Conservation (phyloP, 768 basidiomycete species). For the Gymnopilus dilepis region DNA sequence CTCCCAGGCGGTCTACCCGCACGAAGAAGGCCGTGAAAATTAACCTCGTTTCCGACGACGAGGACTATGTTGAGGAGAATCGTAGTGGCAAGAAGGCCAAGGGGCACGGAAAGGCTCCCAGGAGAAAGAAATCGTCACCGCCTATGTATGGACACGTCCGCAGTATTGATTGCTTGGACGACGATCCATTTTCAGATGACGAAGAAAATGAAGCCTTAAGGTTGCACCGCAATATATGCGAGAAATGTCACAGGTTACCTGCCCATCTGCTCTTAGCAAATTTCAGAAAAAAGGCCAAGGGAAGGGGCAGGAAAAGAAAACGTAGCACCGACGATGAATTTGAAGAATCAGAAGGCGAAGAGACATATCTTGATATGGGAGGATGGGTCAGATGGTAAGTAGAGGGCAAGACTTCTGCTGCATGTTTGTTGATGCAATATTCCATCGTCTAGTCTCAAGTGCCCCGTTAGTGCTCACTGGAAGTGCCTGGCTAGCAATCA, state of each 20-base stretch:
- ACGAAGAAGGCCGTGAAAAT: conserved; percentile 42
- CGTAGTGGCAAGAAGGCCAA: conserved; percentile 14
- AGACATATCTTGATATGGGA: conserved; percentile 56
- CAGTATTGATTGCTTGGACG: conserved; percentile 45
- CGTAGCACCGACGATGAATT: conserved; percentile 50
- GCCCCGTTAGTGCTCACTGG: conserved; percentile 81
- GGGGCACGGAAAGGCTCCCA: conserved; percentile 28
- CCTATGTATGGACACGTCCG: conserved; percentile 52
- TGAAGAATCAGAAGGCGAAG: conserved; percentile 61
- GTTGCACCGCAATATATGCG: conserved; percentile 69
- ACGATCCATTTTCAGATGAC: conserved; percentile 59
- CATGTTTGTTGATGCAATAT: conserved; percentile 14
- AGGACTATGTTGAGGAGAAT: conserved; percentile 22
- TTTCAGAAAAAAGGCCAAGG: conserved; percentile 43
- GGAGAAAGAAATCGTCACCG: conserved; percentile 27
- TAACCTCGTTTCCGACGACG: conserved; percentile 37
- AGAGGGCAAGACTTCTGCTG: background rate
- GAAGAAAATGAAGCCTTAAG: conserved; percentile 55
- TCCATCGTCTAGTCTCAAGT: conserved; percentile 61
- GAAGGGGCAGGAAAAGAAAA: conserved; percentile 46
- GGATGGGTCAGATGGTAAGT: conserved; percentile 87
- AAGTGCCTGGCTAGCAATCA: conserved; percentile 68
- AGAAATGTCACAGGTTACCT: conserved; percentile 70
- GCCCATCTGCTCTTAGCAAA: conserved; percentile 56
- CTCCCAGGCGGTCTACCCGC: conserved; percentile 51